These are phyloP conservation scores for Leishmania amazonensis DNA, from an alignment of 208 protist species.

Conservation along the genomic window DNA sequence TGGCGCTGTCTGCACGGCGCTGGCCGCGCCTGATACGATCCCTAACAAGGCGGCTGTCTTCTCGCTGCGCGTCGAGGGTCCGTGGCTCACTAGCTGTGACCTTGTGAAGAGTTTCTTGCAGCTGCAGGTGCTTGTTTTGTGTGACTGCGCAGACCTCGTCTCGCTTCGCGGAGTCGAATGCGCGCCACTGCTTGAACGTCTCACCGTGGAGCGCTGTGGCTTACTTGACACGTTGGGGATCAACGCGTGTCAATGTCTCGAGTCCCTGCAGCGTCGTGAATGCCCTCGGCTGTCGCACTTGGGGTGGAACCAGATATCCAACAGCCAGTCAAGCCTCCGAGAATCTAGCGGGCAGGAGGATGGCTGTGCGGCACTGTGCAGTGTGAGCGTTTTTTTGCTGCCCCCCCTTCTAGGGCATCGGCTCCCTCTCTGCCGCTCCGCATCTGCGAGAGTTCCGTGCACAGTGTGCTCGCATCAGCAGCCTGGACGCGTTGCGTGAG, in stretches of 20 bases:
- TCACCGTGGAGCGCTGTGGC: neutral
- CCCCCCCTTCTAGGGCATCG: neutral
- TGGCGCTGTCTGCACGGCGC: neutral
- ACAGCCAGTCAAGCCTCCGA: neutral
- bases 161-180: neutral
- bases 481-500: neutral
- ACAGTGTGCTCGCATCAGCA: neutral
- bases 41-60: neutral
- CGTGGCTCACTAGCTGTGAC: neutral
- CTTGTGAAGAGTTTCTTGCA: neutral
- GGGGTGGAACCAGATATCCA: neutral
- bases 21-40: neutral
- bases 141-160: neutral
- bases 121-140: neutral
- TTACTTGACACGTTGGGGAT: neutral
- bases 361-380: neutral
- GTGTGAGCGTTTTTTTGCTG: constrained; percentile 2
- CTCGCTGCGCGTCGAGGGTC: neutral
- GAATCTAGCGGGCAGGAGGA: neutral
- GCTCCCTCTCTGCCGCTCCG: neutral
- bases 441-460: neutral
- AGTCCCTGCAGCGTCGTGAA: neutral
- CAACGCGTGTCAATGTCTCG: neutral
- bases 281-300: neutral
- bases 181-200: neutral